phyloP scores from a whole-genome alignment of 495 filamentous ascomycete genomes.

The Neurospora cerealis region DNA sequence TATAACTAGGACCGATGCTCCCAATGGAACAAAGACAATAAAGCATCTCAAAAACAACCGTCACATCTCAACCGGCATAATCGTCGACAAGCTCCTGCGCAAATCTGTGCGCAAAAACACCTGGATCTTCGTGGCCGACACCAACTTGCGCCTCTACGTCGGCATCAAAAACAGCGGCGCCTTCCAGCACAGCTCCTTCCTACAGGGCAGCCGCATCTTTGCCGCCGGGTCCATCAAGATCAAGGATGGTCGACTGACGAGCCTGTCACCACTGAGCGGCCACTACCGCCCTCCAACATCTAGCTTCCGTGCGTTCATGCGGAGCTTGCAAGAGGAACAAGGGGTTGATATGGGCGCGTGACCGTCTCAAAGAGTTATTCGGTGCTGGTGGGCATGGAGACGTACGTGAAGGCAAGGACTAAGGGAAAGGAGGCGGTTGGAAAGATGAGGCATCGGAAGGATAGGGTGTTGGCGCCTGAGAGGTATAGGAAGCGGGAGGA shows the following conservation, averaged over 20 bases:
- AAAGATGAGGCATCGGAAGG: conserved; percentile 19
- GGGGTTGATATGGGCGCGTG: conserved; percentile 72
- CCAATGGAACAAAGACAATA: background rate
- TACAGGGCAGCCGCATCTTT: conserved; percentile 69
- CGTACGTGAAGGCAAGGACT: conserved; percentile 54
- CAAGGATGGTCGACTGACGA: conserved; percentile 60
- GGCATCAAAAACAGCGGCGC: conserved; percentile 82
- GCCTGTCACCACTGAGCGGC: conserved; percentile 52
- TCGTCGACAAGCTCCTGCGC: conserved; percentile 63
- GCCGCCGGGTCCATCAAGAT: conserved; percentile 83
- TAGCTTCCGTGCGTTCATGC: conserved; percentile 75
- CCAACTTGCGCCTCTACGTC: conserved; percentile 75
- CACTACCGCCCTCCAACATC: conserved; percentile 76
- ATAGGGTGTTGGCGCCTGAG: conserved; percentile 34
- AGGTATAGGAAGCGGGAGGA: conserved; percentile 30
- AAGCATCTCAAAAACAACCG: background rate
- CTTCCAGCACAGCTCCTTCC: conserved; percentile 85
- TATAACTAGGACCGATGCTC: background rate
- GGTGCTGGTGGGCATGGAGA: conserved; percentile 71
- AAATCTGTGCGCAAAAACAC: conserved; percentile 65
- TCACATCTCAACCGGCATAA: conserved; percentile 46
- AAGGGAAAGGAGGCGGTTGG: conserved; percentile 43
- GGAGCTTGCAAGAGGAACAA: conserved; percentile 50
- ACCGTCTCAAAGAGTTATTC: conserved; percentile 74
- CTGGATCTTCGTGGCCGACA: conserved; percentile 90